Evolutionary conservation across 164 flowering plant genomes (phyloP), one percentile per base, ranked within the genome.

Genomic region (Vitis amurensis): DNA sequence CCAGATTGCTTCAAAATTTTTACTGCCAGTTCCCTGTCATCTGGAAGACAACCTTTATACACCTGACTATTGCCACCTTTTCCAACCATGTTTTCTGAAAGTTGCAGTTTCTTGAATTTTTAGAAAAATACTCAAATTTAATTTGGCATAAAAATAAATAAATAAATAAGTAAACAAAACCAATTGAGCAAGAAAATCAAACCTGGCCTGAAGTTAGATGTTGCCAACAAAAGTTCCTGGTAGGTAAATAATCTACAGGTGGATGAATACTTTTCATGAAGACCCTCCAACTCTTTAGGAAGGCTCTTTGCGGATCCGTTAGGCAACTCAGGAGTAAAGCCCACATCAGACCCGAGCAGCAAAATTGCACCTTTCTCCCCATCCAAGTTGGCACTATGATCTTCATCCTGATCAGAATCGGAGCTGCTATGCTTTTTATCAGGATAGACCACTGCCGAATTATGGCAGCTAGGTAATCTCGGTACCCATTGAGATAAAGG

Each of bases 61-160:
- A 96, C 99, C 68, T 68, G 71, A 74, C 99, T 91, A 68, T 83
- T 88, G 7, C 99, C 99, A 65, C 99, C 99, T 78, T 76, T 91
- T 3, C 99, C 99, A 72, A 96, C 82, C 87, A 96, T 55, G 67
- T 88, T 87, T 64, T 85, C 99, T 96, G 86, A 27, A 78, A 68
- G 60, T 61, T 17, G 61, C 9, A 74, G 37, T 3, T 50, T 47
- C 4, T 55, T 29, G 30, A 15, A 9, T 55, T 19, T n/a, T 64
- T 17, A 63, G 11, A 71, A 15, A 11, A 50, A 61, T 4, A 23
- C 1, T 56, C 11, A 67, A 17, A 58, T 10, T 47, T 4, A 27
- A 48, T 47, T 29, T 10, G 57, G 56, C 9, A 19, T 9, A 13
- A 64, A 72, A 49, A 23, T 23, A 23, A 23, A 23, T 23, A 23